These are phyloP conservation scores for Globisporangium cederbergense DNA, from an alignment of 352 stramenopile genomes.

Conservation along the genomic window DNA sequence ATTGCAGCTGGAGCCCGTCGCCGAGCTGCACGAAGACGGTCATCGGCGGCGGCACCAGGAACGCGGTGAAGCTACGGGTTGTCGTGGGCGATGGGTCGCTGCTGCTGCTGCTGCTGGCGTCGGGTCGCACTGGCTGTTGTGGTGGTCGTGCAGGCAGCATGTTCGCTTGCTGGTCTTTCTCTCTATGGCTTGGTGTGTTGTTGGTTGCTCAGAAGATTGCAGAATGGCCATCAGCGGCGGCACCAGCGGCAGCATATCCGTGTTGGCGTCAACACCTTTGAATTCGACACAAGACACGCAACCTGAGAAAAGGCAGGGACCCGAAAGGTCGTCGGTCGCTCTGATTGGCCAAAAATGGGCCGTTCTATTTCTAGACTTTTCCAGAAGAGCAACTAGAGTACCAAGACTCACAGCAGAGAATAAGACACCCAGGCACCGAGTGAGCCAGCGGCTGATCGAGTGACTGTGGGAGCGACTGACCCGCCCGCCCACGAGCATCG, in stretches of 20 bases:
- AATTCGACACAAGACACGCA: not conserved
- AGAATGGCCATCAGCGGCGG: constrained; percentile 18
- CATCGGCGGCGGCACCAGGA: constrained; percentile 57
- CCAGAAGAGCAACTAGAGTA: not conserved
- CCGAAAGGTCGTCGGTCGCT: not conserved
- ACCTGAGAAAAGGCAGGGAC: not conserved
- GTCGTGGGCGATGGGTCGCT: constrained; percentile 20
- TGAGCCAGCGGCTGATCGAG: not conserved
- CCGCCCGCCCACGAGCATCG: not conserved
- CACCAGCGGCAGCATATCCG: constrained; percentile 4
- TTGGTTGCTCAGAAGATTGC: constrained; percentile 18
- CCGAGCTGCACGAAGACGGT: constrained; percentile 61
- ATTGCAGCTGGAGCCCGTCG: constrained; percentile 43
- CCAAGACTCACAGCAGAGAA: not conserved
- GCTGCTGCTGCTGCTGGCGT: constrained; percentile 15
- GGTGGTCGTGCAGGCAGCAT: constrained; percentile 10
- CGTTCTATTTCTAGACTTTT: constrained; percentile 7
- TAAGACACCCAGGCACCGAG: not conserved
- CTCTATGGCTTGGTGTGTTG: constrained; percentile 13
- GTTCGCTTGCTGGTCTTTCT: not conserved
- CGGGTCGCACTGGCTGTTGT: not conserved
- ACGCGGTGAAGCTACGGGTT: constrained; percentile 27
- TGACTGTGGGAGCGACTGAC: not conserved
- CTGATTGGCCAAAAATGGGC: not conserved
- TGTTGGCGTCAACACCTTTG: not conserved